phyloP scores from a whole-genome alignment of 345 rosid species.

The Dipteronia sinensis region DNA sequence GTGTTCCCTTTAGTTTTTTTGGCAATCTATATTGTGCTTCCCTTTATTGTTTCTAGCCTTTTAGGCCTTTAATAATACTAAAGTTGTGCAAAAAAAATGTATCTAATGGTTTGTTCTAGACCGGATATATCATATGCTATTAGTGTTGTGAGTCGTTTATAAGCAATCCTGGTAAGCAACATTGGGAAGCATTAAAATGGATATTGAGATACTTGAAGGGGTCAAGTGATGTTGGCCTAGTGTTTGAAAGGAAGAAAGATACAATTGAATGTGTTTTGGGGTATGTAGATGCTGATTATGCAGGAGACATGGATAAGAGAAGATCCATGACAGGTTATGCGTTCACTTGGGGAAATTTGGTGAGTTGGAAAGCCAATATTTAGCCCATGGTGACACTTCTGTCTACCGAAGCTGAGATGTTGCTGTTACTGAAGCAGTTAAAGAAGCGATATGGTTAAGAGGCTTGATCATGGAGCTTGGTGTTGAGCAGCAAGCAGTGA shows the following conservation, averaged over 20 bases:
- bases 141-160: background rate
- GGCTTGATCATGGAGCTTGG: background rate
- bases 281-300: background rate
- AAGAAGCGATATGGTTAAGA: background rate
- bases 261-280: background rate
- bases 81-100: too few relatives aligned
- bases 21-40: too few relatives aligned
- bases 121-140: background rate
- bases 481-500: background rate
- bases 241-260: background rate
- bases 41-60: too few relatives aligned
- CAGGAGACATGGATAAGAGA: background rate
- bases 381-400: background rate
- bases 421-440: background rate
- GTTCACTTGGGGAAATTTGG: background rate
- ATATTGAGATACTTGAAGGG: background rate
- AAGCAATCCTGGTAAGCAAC: background rate
- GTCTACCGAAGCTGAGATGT: background rate
- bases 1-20: too few relatives aligned
- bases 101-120: background rate
- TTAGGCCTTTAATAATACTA: too few relatives aligned
- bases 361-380: background rate
- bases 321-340: background rate
- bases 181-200: background rate
- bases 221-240: too few relatives aligned